Evolutionary conservation across 169 alveolate species (phyloP), one percentile per base, ranked within the genome.

Genomic region (Hammondia hammondi): DNA sequence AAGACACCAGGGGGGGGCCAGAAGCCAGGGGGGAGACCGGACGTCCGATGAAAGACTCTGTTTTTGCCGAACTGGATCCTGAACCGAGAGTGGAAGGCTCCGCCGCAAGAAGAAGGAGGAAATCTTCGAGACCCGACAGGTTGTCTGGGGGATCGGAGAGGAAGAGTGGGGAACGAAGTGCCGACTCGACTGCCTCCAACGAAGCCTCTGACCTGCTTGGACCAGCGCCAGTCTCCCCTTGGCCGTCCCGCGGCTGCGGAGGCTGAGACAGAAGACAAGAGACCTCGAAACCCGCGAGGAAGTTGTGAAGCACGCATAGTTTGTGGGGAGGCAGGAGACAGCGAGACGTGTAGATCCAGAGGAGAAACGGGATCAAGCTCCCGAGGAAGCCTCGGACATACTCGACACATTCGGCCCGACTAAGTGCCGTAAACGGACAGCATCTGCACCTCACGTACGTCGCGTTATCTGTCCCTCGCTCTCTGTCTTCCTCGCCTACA

Each of bases 301-400:
- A 81, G 84, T 56, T 72, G 72, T 92, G 94, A 45, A 71, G 85
- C 85, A 92, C 46, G 72, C 88, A 71, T 48, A 81, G 94, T 32
- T 52, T 27, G 45, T 81, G 87, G 21, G 84, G 52, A 4, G 94
- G 91, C 87, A 81, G 91, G 91, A 92, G 37, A 29, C 71, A 46
- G 29, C 94, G 94, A 2, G 92, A 81, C 70, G 88, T 27, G 52
- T 56, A 92, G 14, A 88, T 46, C 94, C 94, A 92, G 21, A 92
- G 92, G 17, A 92, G 92, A 5, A 71, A 29, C 17, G 94, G 94
- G 27, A 92, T 89, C 48, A 92, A 37, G 29, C 85, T 43, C 24
- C 92, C 94, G 19, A 92, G 21, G 57, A 92, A 81, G 32, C 91
- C 82, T 10, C 94, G 82, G 52, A 92, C 70, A 39, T 92, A 92